Base-by-base conservation (phyloP, 106 monocot species). In the Iris macrosiphon region DNA sequence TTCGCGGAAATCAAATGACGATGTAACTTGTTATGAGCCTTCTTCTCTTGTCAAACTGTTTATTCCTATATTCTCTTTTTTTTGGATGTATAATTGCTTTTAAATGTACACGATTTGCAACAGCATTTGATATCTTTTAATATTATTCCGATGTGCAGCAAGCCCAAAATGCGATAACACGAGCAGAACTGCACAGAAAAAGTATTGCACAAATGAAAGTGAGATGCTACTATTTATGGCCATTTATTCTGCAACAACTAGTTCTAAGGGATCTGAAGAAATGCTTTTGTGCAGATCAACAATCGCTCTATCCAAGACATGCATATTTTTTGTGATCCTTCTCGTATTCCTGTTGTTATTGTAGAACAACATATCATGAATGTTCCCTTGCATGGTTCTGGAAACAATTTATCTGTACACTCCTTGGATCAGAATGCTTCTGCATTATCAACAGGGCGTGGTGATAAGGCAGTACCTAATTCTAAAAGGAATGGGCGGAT, bases 161-260 rank as follows among this genome's bases (percentile, higher is more conserved):
- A 23, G 75, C 81, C 61, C 85, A 79, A 40, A 73, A 9, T 63
- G 81, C 89, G 43, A 50, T 32, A 21, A 60, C 73, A 29, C 89
- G 86, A 24, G 85, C 95, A 59, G 95, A 90, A 41, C 82, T 89
- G n/a, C 89, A 96, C 56, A 79, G 95, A 49, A 96, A 64, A 80
- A 96, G 76, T 66, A 90, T 96, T 61, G 68, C 71, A 13, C 89
- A 96, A 72, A 96, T 96, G 95, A 96, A 89, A 75, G 95, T 82
- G 41, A 70, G 57, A 45, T 52, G 19, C 30, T 4, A 40, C 31
- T 26, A 31, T 16, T 15, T 16, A 18, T 11, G 2, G 20, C 27
- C 49, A 28, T 33, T 52, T 52, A 19, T 14, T 49, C 8, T 10
- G 2, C 32, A 0, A 21, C 18, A 43, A 22, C 30, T 34, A 7